Evolutionary conservation across 2,329 filamentous ascomycete species (phyloP).

Genomic region (Trichoderma afroharzianum): DNA sequence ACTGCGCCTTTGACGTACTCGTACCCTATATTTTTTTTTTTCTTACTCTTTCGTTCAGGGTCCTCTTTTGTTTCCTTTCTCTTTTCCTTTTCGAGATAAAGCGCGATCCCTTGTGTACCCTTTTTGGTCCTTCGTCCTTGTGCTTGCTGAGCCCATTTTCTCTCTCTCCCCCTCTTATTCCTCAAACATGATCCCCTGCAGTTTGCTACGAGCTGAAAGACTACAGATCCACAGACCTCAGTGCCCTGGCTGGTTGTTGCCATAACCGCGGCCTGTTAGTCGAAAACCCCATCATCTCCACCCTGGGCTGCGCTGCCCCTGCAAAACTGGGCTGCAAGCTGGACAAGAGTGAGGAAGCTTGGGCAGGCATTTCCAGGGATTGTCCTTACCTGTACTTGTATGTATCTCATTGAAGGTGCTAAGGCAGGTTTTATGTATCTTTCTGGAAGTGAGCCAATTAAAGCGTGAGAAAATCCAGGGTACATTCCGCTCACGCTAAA

Average conservation of each 20-base stretch:
- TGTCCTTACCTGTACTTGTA: not conserved
- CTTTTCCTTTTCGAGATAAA: not conserved
- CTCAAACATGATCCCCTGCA: not conserved
- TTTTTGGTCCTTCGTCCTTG: not conserved
- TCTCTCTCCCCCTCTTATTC: not conserved
- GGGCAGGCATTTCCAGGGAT: not conserved
- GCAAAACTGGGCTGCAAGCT: not conserved
- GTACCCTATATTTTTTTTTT: not conserved
- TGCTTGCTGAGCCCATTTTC: not conserved
- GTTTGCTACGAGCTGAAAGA: conserved; percentile 7
- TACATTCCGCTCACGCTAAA: no score
- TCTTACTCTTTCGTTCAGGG: not conserved
- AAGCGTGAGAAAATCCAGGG: no score
- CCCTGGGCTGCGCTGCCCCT: not conserved
- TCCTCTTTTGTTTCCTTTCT: not conserved
- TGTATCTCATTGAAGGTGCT: no score
- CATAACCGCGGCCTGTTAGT: not conserved
- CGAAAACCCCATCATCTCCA: conserved; percentile 7
- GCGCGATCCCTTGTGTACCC: not conserved
- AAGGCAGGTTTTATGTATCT: no score
- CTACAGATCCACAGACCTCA: conserved; percentile 5
- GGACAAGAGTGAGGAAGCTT: not conserved
- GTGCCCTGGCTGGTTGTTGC: conserved; percentile 7
- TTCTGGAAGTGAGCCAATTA: no score
- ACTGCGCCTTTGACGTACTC: not conserved